Evolutionary conservation across 495 filamentous ascomycete genomes (phyloP).

Genomic region (Hypoxylon fragiforme): DNA sequence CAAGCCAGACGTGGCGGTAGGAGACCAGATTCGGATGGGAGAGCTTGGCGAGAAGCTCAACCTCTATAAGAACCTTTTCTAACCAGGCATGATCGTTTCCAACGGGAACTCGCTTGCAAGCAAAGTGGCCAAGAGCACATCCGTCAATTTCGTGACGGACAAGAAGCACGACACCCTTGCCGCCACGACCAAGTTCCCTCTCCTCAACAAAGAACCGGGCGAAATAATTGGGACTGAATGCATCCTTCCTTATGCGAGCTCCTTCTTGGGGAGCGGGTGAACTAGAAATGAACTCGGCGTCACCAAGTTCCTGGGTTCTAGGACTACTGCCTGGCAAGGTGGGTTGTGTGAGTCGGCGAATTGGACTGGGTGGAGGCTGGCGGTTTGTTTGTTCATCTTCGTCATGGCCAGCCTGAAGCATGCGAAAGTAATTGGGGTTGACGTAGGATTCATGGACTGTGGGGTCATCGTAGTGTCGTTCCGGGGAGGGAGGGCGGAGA

Average conservation of each 20-base stretch:
- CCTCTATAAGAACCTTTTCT: slow-evolving; percentile 88
- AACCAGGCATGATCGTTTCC: slow-evolving; percentile 95
- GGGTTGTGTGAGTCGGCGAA: slow-evolving; percentile 51
- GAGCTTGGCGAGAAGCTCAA: slow-evolving; percentile 86
- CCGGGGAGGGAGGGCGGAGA: slow-evolving; percentile 57
- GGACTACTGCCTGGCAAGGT: slow-evolving; percentile 37
- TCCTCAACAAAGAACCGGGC: slow-evolving; percentile 89
- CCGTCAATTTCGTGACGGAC: slow-evolving; percentile 89
- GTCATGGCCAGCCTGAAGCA: slow-evolving; percentile 65
- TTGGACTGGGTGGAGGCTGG: slow-evolving; percentile 49
- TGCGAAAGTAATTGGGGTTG: slow-evolving; percentile 88
- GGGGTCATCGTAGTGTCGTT: slow-evolving; percentile 49
- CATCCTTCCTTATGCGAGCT: slow-evolving; percentile 74
- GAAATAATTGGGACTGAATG: slow-evolving; percentile 92
- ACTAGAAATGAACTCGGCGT: slow-evolving; percentile 59
- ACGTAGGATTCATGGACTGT: slow-evolving; percentile 69
- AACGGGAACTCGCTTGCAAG: slow-evolving; percentile 95
- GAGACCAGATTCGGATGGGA: slow-evolving; percentile 96
- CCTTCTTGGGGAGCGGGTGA: slow-evolving; percentile 53
- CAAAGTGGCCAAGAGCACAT: slow-evolving; percentile 83
- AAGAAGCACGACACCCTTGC: slow-evolving; percentile 90
- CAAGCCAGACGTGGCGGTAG: slow-evolving; percentile 96
- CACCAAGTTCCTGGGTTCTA: slow-evolving; percentile 34
- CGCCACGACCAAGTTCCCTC: slow-evolving; percentile 80
- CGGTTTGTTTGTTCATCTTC: slow-evolving; percentile 29